Percentiles rank a stretch among this genome's conserved stretches.
Conservation (phyloP, 2,329 filamentous ascomycete genomes). For the Dactylellina leptospora region DNA sequence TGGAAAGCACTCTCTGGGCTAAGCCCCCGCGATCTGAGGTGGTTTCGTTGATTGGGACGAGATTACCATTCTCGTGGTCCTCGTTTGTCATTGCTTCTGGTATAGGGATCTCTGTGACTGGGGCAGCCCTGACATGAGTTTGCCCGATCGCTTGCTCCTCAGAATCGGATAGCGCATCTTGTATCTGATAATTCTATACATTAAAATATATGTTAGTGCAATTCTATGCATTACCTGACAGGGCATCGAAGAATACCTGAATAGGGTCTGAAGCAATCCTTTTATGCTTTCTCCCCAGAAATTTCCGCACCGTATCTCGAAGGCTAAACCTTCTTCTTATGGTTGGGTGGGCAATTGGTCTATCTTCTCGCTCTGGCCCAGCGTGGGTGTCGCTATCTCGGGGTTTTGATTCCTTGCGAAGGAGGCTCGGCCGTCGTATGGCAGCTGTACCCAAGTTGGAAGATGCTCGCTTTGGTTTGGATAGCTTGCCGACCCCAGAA, state of each 20-base stretch:
- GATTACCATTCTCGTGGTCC: neutral
- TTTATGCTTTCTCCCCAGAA: constrained; percentile 23
- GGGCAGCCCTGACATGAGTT: too few species aligned
- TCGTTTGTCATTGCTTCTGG: neutral
- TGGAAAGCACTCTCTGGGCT: constrained; percentile 14
- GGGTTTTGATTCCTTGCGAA: constrained; percentile 20
- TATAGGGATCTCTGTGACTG: neutral
- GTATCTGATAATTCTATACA: too few species aligned
- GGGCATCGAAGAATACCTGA: neutral
- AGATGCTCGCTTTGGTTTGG: constrained; percentile 18
- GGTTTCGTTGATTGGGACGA: neutral
- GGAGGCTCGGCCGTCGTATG: constrained; percentile 21
- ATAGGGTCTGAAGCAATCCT: neutral
- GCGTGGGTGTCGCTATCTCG: neutral
- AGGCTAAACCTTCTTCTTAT: constrained; percentile 41
- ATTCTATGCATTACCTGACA: too few species aligned
- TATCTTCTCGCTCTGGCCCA: neutral
- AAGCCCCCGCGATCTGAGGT: neutral
- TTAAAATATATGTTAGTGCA: too few species aligned
- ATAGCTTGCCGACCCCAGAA: constrained; percentile 18
- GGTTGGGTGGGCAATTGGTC: neutral
- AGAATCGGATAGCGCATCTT: too few species aligned
- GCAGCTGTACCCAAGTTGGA: constrained; percentile 7
- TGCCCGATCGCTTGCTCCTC: too few species aligned
- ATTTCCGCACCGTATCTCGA: constrained; percentile 25